These are phyloP conservation scores for Symmetrospora coprosmae DNA, from an alignment of 768 basidiomycete genomes.

Conservation along the genomic window DNA sequence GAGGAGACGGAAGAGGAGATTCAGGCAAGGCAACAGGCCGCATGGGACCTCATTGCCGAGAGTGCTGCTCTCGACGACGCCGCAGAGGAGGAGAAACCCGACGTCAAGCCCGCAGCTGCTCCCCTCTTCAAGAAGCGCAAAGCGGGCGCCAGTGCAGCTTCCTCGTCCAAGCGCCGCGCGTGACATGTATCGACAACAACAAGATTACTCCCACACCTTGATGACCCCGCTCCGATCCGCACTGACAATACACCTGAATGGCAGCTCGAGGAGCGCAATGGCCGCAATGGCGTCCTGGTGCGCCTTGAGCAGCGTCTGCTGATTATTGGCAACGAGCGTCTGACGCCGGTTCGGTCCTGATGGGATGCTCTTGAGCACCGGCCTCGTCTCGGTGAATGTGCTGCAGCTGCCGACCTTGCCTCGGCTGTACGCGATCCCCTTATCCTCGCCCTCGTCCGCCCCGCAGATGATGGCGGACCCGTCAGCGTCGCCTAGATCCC, in stretches of 20 bases:
- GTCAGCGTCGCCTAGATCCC: slow-evolving; percentile 65
- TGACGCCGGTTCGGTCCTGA: slow-evolving; percentile 54
- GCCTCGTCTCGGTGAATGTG: slow-evolving; percentile 10
- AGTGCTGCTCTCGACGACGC: not conserved
- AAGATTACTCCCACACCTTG: slow-evolving; percentile 51
- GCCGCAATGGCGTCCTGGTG: slow-evolving; percentile 85
- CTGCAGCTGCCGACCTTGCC: slow-evolving; percentile 45
- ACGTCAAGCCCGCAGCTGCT: slow-evolving; percentile 14
- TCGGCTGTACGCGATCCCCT: slow-evolving; percentile 44
- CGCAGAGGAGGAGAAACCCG: not conserved
- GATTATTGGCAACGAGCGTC: slow-evolving; percentile 62
- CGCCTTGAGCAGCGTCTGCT: slow-evolving; percentile 66
- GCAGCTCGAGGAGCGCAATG: slow-evolving; percentile 72
- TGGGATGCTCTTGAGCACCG: slow-evolving; percentile 31
- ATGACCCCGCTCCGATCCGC: slow-evolving; percentile 78
- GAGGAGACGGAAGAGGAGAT: slow-evolving; percentile 21
- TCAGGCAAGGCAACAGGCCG: slow-evolving; percentile 13
- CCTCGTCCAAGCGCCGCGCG: not conserved
- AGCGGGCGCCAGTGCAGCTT: slow-evolving; percentile 8
- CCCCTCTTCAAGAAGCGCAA: slow-evolving; percentile 39
- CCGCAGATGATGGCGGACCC: slow-evolving; percentile 68
- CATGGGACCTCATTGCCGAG: slow-evolving; percentile 17
- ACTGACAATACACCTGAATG: slow-evolving; percentile 84
- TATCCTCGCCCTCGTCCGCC: slow-evolving; percentile 57
- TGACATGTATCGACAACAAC: not conserved